Base-by-base conservation (phyloP, 1,284 basidiomycete genomes). In the Pseudozyma flocculosa region DNA sequence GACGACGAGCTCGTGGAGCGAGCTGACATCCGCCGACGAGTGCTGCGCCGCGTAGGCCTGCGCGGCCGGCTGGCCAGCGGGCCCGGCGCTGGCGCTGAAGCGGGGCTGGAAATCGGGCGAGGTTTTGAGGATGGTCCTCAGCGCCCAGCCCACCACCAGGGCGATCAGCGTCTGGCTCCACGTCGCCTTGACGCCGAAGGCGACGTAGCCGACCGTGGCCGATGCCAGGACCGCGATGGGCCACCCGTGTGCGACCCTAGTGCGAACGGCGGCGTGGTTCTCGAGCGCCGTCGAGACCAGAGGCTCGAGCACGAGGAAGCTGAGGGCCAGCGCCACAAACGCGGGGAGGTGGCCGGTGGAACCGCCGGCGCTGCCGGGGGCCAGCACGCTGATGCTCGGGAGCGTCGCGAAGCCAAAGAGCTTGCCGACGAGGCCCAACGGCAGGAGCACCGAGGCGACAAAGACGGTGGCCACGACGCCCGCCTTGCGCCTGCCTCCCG, bases 211-310 rank as follows among this genome's bases (percentile, higher is more conserved):
- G 26, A 76, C 65, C 10, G 61, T 50, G 23, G 69, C 57, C 5
- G 49, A 48, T 10, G 67, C 67, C 11, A 71, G 52, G 4, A 73
- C 61, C 4, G 65, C 72, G 19, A 75, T 58, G 2, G 72, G 72
- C 75, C 75, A 77, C 13, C 69, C 75, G 30, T 76, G 73, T 7
- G 51, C 48, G 1, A 70, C 69, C 15, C 71, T 54, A n/a, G 67
- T 53, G 22, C 62, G 50, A 9, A 68, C 47, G 2, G 64, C 61
- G 11, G 68, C 72, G 41, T 77, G 74, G 9, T 69, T 51, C 42
- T 76, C 72, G 17, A 77, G 56, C 21, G 74, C 68, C 19, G 68
- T 61, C 39, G 64, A 59, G 36, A 77, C 60, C 11, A 77, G 54
- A 13, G 68, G 66, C 30, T 77, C 75, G 30, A 75, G 68, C 21